Evolutionary conservation across 2,329 filamentous ascomycete genomes (phyloP).

Genomic region (Tolypocladium album): DNA sequence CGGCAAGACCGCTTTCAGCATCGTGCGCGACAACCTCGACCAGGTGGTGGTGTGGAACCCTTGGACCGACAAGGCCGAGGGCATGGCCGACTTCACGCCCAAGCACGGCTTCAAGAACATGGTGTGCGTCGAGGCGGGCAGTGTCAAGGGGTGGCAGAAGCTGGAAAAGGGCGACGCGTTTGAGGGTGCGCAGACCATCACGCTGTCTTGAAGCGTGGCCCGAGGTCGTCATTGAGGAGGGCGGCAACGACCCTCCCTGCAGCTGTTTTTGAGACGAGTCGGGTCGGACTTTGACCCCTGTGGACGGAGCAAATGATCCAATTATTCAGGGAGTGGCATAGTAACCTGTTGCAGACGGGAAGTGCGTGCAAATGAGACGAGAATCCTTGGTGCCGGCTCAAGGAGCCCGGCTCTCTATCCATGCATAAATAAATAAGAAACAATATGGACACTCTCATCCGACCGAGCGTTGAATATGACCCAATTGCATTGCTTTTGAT

Average conservation of each 20-base stretch:
- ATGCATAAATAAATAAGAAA: no score
- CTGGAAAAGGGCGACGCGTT: conserved; percentile 68
- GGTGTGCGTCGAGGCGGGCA: conserved; percentile 87
- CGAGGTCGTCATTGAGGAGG: neutral
- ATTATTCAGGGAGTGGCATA: neutral
- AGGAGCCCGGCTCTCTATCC: neutral
- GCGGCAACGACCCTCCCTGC: neutral
- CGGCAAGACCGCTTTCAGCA: conserved; percentile 55
- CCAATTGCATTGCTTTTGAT: neutral
- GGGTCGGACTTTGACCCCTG: neutral
- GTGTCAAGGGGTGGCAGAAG: conserved; percentile 71
- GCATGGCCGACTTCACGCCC: conserved; percentile 79
- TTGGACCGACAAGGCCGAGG: conserved; percentile 74
- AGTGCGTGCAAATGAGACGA: neutral
- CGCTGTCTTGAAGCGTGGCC: conserved; percentile 16
- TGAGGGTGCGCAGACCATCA: conserved; percentile 50
- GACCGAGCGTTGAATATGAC: neutral
- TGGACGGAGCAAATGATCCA: neutral
- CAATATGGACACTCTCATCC: neutral
- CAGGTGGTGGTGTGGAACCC: conserved; percentile 97
- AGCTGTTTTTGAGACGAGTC: neutral
- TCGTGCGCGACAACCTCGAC: conserved; percentile 73
- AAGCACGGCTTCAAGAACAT: conserved; percentile 87
- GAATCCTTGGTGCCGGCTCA: neutral
- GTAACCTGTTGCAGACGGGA: no score